Percentiles rank a stretch among this genome's conserved stretches.
phyloP scores from a whole-genome alignment of 306 rosid species.

The Prunus mume region DNA sequence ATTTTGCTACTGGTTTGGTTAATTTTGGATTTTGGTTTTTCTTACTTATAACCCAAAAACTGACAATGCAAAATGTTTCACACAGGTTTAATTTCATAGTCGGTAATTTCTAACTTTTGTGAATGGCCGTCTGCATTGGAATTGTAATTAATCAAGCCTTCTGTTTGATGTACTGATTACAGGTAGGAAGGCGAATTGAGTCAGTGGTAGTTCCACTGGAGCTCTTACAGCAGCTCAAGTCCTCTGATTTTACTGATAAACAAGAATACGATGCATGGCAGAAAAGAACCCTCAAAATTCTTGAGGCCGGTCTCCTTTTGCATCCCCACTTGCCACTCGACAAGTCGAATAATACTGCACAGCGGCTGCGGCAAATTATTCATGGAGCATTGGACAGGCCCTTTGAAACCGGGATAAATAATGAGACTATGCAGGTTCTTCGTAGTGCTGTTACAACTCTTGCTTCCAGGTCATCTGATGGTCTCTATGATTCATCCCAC shows the following conservation, averaged over 20 bases:
- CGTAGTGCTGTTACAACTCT: slow-evolving; percentile 85
- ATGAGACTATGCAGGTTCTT: slow-evolving; percentile 91
- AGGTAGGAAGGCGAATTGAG: slow-evolving; percentile 96
- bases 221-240: slow-evolving; percentile 90
- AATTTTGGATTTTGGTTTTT: neutral
- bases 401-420: slow-evolving; percentile 83
- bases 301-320: slow-evolving; percentile 92
- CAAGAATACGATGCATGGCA: slow-evolving; percentile 85
- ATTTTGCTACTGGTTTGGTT: neutral
- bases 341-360: slow-evolving; percentile 66
- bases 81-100: neutral
- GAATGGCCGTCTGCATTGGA: neutral
- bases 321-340: slow-evolving; percentile 78
- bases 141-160: neutral
- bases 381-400: slow-evolving; percentile 77
- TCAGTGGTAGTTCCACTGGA: slow-evolving; percentile 94
- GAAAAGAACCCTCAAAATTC: slow-evolving; percentile 77
- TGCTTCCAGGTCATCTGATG: slow-evolving; percentile 80
- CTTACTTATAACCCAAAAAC: neutral
- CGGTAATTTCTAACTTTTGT: neutral
- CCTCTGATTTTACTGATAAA: slow-evolving; percentile 77
- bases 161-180: slow-evolving; percentile 26
- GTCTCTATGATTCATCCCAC: slow-evolving; percentile 73
- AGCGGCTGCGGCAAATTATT: slow-evolving; percentile 72
- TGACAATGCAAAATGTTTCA: neutral